Conservation (phyloP, 768 basidiomycete species). For the Hygrophorus pudorinus region DNA sequence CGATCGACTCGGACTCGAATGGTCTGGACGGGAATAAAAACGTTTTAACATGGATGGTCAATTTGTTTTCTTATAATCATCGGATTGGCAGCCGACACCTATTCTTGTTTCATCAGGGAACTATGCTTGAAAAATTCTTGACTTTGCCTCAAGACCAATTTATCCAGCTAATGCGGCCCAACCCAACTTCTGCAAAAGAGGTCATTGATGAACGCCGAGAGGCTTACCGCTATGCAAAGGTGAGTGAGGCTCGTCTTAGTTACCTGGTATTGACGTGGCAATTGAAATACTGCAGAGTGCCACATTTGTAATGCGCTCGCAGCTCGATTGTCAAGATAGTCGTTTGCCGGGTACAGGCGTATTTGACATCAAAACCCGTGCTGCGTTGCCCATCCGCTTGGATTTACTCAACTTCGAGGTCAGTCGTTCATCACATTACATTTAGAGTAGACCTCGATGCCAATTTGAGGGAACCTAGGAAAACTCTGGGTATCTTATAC, state of each 20-base stretch:
- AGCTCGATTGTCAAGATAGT: constrained; percentile 78
- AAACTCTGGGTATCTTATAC: constrained; percentile 72
- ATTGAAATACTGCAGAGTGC: constrained; percentile 28
- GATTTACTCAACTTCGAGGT: constrained; percentile 81
- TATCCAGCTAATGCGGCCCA: constrained; percentile 36
- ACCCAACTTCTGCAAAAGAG: constrained; percentile 16
- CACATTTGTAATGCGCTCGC: constrained; percentile 84
- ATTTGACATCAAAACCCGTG: constrained; percentile 95
- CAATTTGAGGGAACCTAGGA: constrained; percentile 33
- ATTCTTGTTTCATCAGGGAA: constrained; percentile 44
- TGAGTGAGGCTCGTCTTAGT: constrained; percentile 19
- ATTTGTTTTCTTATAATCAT: constrained; percentile 11
- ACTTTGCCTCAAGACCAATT: constrained; percentile 63
- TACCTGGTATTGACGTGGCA: background rate
- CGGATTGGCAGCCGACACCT: background rate
- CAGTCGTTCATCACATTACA: background rate
- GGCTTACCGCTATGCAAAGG: constrained; percentile 83
- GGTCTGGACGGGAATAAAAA: constrained; percentile 43
- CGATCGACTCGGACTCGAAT: constrained; percentile 46
- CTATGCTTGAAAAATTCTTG: constrained; percentile 80
- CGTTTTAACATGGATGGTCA: constrained; percentile 67
- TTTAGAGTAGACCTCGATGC: background rate
- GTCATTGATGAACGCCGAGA: constrained; percentile 39
- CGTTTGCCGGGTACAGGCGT: constrained; percentile 83
- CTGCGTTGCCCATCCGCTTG: constrained; percentile 71